A percentile compares a stretch with the other conserved stretches of the same genome.
Evolutionary conservation across 148 eudicot genomes (phyloP).

Genomic region (Camellia granthamiana): DNA sequence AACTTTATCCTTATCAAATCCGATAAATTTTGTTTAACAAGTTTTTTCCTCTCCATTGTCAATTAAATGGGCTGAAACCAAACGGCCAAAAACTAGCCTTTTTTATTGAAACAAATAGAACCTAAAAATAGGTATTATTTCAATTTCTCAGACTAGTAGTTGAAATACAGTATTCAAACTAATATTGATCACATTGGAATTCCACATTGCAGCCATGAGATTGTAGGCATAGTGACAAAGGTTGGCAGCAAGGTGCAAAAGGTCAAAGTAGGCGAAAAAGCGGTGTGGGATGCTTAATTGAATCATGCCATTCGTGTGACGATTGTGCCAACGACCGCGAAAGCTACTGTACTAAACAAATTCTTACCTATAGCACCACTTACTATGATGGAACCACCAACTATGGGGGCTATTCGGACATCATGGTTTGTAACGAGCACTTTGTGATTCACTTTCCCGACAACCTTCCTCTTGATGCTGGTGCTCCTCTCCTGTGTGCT

Average conservation of each 20-base stretch:
- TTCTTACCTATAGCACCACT: neutral
- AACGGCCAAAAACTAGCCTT: too few relatives aligned
- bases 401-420: slow-evolving; percentile 29
- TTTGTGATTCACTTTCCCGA: slow-evolving; percentile 3
- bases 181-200: too few relatives aligned
- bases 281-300: slow-evolving; percentile 30
- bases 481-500: slow-evolving; percentile 46
- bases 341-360: slow-evolving; percentile 4
- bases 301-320: slow-evolving; percentile 25
- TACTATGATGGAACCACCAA: slow-evolving; percentile 25
- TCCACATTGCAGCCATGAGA: slow-evolving; percentile 12
- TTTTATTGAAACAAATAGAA: too few relatives aligned
- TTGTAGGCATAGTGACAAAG: slow-evolving; percentile 17
- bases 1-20: too few relatives aligned
- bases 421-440: slow-evolving; percentile 26
- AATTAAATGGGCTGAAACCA: too few relatives aligned
- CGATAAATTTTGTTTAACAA: too few relatives aligned
- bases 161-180: too few relatives aligned
- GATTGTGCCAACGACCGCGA: slow-evolving; percentile 14
- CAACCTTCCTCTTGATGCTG: slow-evolving; percentile 26
- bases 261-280: slow-evolving; percentile 30
- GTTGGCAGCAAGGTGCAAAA: slow-evolving; percentile 29
- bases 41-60: too few relatives aligned
- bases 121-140: too few relatives aligned
- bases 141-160: too few relatives aligned